These are phyloP conservation scores for Kickxella alabastrina DNA, from an alignment of 192 early-diverging fungal genomes.

Conservation along the genomic window DNA sequence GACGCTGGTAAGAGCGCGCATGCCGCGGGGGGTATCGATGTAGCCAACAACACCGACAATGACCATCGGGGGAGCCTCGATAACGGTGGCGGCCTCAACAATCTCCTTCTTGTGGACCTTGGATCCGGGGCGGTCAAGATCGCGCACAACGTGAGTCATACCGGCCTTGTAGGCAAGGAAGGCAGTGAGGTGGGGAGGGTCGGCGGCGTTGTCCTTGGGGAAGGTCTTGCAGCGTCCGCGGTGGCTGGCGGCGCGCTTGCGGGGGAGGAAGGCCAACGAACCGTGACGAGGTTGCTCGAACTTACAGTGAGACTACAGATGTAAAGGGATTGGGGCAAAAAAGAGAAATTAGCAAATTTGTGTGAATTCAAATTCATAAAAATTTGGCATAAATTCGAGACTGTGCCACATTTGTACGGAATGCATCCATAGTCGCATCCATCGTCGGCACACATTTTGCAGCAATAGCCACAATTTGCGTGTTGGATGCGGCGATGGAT, in stretches of 20 bases:
- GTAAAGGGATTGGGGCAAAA: neutral
- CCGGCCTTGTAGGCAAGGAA: conserved; percentile 99
- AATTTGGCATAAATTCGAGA: too few species aligned
- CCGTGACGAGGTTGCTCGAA: conserved; percentile 97
- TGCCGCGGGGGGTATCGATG: conserved; percentile 97
- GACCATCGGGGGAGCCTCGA: conserved; percentile 97
- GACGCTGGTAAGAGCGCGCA: conserved; percentile 97
- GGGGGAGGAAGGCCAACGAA: conserved; percentile 59
- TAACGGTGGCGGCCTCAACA: conserved; percentile 97
- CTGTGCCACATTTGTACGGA: too few species aligned
- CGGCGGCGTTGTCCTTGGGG: conserved; percentile 94
- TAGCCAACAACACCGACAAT: conserved; percentile 99
- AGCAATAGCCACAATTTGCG: too few species aligned
- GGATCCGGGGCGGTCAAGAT: conserved; percentile 97
- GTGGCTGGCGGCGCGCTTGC: conserved; percentile 88
- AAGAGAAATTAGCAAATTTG: too few species aligned
- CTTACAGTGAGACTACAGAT: conserved; percentile 80
- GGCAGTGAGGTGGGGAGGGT: conserved; percentile 97
- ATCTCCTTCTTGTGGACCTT: conserved; percentile 99
- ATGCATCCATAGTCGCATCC: too few species aligned
- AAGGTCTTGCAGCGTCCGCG: conserved; percentile 98
- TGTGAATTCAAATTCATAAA: too few species aligned
- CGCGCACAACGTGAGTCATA: conserved; percentile 99
- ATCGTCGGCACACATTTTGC: too few species aligned
- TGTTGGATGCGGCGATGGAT: neutral